Evolutionary conservation across 1,284 basidiomycete genomes (phyloP).

Genomic region (Cerioporus squamosus): DNA sequence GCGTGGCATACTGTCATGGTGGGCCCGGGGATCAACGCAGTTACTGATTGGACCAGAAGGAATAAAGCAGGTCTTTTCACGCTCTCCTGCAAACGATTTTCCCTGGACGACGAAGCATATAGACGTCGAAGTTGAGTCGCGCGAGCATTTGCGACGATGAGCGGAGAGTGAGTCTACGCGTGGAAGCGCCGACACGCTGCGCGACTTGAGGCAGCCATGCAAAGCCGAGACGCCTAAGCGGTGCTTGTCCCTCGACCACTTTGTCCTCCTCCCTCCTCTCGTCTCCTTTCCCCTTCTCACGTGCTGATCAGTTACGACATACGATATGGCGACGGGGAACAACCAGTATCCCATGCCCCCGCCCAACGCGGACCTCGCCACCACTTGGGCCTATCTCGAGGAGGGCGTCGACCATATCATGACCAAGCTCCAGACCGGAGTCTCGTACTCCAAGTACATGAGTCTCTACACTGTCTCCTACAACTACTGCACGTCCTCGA

Average conservation of each 20-base stretch:
- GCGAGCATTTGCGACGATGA: conserved; percentile 3
- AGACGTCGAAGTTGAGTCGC: neutral
- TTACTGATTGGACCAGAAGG: too few relatives aligned
- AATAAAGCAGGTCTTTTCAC: too few relatives aligned
- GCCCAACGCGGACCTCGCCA: conserved; percentile 72
- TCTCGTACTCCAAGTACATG: conserved; percentile 94
- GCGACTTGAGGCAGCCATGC: conserved; percentile 21
- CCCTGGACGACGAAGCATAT: too few relatives aligned
- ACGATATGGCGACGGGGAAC: conserved; percentile 27
- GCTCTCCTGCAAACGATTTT: too few relatives aligned
- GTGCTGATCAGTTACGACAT: conserved; percentile 1
- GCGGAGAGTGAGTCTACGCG: neutral
- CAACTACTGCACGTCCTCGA: conserved; percentile 95
- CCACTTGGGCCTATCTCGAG: conserved; percentile 90
- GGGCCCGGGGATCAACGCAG: too few relatives aligned
- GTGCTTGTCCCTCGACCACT: conserved; percentile 25
- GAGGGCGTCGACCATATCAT: conserved; percentile 94
- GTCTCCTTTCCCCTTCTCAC: neutral
- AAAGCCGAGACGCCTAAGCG: conserved; percentile 17
- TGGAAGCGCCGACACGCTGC: conserved; percentile 2
- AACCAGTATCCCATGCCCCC: conserved; percentile 56
- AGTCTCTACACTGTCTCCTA: conserved; percentile 93
- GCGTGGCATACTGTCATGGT: too few relatives aligned
- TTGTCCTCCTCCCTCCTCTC: conserved; percentile 7
- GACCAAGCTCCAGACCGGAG: conserved; percentile 86